Evolutionary conservation across 1,139 yeast genomes (phyloP), one percentile per base, ranked within the genome.

Genomic region (Debaryomyces fabryi): DNA sequence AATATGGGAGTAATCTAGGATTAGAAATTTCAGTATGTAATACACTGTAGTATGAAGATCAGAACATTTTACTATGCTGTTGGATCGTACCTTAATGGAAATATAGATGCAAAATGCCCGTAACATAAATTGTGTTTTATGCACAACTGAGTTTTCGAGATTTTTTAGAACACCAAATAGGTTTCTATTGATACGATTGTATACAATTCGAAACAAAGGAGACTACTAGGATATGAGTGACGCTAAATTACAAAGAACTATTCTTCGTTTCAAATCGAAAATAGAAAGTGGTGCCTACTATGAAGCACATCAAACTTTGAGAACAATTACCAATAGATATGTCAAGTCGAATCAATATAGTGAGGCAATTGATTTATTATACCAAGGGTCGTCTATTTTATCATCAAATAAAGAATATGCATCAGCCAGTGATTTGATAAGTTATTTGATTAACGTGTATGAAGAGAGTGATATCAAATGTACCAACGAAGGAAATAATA

Each of bases 231-330:
- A 27, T 12, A 65, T 66, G 69, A 58, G 65, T 33, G 74, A 69
- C 54, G 71, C 67, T 42, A 85, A 83, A 59, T 67, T 85, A 35
- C 74, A 78, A 47, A 79, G 80, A 59, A 85, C 90, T 2, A 68
- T 86, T 42, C 82, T 76, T 29, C 71, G 93, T 52, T 86, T 86
- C 69, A 82, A 83, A 59, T 76, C 79, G 42, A 85, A 88, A 59
- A 86, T 92, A 54, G 81, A 79, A 44, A 79, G 78, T 44, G 91
- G 91, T 2, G 88, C 91, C 47, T 90, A 78, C 69, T 92, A 92
- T 63, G 99, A 93, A 64, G 98, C 98, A 0, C 97, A 92, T 63
- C 98, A 92, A 67, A 92, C 96, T 0, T 77, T 92, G 46, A 75
- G 97, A 59, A 90, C 97, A 7, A 86, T 92, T 49, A 90, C 88